Evolutionary conservation across 2,329 filamentous ascomycete species (phyloP), one percentile per base, ranked within the genome.

Genomic region (Epichloe gansuensis): DNA sequence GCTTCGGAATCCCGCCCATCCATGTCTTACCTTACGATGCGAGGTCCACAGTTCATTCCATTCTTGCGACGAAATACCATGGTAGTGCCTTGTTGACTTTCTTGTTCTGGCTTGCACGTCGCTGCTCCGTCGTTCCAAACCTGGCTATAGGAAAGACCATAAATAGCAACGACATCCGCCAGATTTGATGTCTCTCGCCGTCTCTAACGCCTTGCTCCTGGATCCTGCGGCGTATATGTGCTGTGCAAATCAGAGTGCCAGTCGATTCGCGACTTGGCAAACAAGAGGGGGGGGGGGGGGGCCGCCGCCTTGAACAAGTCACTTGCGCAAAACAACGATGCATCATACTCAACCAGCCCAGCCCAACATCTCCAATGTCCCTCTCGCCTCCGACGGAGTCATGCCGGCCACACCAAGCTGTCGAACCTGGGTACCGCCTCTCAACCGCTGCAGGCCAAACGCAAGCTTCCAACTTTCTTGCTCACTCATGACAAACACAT

Each of bases 401-500:
- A 85, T 75, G 44, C 74, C 72, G 52, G 76, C 73, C 35, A 85
- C 74, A 5, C 77, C 78, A 45, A 85, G 68, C 53, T 78, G 74
- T 50, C 79, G 71, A 35, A 76, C 77, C 63, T 82, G 80, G 3
- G 75, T 76, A 5, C 82, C 81, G 51, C 74, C 74, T 50, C 80
- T 70, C 59, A 86, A 65, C 44, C 77, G 73, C 63, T 82, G 78
- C 58, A 86, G 62, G 2, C 79, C 81, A 38, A 77, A 69, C 1
- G 79, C 73, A 25, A 86, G 70, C 73, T 86, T 86, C 82, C 82
- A 85, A 31, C 75, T 75, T 63, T 86, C 82, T 55, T 80, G 74
- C 61, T 85, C 80, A 41, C 74, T 71, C 36, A 85, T 67, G 9
- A 85, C 74, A 61, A 85, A 85, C 38, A 85, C 64, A 60, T 79